A percentile compares a stretch with the other conserved stretches of the same genome.
phyloP scores from a whole-genome alignment of 495 filamentous ascomycete genomes.

The Xanthoparmelia taractica region DNA sequence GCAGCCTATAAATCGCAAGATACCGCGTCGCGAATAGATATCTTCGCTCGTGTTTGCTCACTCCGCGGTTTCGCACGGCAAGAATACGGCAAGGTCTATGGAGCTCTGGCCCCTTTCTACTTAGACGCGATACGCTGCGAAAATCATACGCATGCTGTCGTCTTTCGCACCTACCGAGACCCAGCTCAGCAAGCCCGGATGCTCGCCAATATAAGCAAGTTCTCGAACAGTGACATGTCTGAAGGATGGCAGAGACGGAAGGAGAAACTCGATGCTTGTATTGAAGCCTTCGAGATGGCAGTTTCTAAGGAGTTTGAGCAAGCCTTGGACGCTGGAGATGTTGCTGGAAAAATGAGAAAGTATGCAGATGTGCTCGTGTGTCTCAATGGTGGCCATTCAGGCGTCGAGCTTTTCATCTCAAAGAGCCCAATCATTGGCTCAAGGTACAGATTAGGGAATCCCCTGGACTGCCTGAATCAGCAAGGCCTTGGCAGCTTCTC shows the following conservation, averaged over 20 bases:
- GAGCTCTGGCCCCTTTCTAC: slow-evolving; percentile 80
- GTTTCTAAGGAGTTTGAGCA: slow-evolving; percentile 86
- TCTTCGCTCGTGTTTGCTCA: slow-evolving; percentile 64
- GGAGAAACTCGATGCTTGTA: slow-evolving; percentile 63
- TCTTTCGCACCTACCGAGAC: slow-evolving; percentile 80
- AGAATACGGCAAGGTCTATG: slow-evolving; percentile 87
- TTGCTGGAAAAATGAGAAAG: slow-evolving; percentile 77
- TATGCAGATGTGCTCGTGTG: slow-evolving; percentile 79
- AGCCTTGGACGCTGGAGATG: slow-evolving; percentile 81
- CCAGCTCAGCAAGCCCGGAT: slow-evolving; percentile 85
- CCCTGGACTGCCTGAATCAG: slow-evolving; percentile 77
- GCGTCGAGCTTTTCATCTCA: slow-evolving; percentile 76
- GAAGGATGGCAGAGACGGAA: slow-evolving; percentile 63
- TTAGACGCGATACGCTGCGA: slow-evolving; percentile 64
- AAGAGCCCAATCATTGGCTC: slow-evolving; percentile 76
- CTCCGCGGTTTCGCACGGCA: slow-evolving; percentile 77
- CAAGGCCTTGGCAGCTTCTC: slow-evolving; percentile 51
- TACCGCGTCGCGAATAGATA: slow-evolving; percentile 51
- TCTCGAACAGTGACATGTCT: slow-evolving; percentile 72
- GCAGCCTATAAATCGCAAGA: slow-evolving; percentile 32
- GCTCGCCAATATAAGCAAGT: slow-evolving; percentile 67
- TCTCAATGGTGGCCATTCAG: slow-evolving; percentile 73
- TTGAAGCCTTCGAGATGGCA: slow-evolving; percentile 80
- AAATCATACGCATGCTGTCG: slow-evolving; percentile 68
- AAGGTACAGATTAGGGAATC: slow-evolving; percentile 62